Conservation (phyloP, 2,329 filamentous ascomycete genomes). For the Raffaelea deltoideospora region DNA sequence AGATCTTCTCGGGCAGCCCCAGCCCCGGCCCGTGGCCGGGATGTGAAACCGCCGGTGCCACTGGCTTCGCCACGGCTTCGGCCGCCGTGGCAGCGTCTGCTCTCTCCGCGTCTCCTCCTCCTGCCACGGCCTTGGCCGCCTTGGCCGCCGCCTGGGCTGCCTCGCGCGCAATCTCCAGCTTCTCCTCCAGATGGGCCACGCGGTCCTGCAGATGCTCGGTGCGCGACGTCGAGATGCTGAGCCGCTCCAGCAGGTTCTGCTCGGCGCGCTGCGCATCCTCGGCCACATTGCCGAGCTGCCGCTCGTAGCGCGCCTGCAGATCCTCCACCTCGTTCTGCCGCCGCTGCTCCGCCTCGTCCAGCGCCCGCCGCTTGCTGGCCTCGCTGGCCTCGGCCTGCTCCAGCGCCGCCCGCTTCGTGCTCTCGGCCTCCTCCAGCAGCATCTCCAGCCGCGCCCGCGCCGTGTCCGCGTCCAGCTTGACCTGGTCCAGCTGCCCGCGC, state of each 20-base stretch:
- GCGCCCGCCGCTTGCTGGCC: slow-evolving; percentile 21
- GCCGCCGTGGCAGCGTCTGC: not conserved
- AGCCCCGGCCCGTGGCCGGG: too few relatives aligned
- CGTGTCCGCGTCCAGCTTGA: slow-evolving; percentile 66
- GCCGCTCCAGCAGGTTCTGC: slow-evolving; percentile 62
- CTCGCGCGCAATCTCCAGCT: slow-evolving; percentile 76
- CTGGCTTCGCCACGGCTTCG: not conserved
- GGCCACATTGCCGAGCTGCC: slow-evolving; percentile 53
- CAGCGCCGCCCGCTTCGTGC: slow-evolving; percentile 31
- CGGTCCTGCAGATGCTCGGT: slow-evolving; percentile 76
- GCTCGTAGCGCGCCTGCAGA: slow-evolving; percentile 58
- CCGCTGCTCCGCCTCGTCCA: slow-evolving; percentile 36
- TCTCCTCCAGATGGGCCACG: slow-evolving; percentile 73
- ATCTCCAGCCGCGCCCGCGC: slow-evolving; percentile 69
- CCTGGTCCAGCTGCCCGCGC: slow-evolving; percentile 60
- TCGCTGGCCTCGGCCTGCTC: slow-evolving; percentile 16
- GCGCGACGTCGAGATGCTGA: slow-evolving; percentile 72
- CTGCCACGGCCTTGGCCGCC: slow-evolving; percentile 40
- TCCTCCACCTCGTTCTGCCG: slow-evolving; percentile 60
- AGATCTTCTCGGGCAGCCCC: slow-evolving; percentile 68
- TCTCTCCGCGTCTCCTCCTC: not conserved
- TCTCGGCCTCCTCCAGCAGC: slow-evolving; percentile 66
- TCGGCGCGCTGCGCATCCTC: slow-evolving; percentile 76
- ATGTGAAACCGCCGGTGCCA: slow-evolving; percentile 19
- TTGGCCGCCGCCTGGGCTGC: slow-evolving; percentile 71